These are phyloP conservation scores for Penicillium olsonii DNA, from an alignment of 2,329 filamentous ascomycete species.

Conservation along the genomic window DNA sequence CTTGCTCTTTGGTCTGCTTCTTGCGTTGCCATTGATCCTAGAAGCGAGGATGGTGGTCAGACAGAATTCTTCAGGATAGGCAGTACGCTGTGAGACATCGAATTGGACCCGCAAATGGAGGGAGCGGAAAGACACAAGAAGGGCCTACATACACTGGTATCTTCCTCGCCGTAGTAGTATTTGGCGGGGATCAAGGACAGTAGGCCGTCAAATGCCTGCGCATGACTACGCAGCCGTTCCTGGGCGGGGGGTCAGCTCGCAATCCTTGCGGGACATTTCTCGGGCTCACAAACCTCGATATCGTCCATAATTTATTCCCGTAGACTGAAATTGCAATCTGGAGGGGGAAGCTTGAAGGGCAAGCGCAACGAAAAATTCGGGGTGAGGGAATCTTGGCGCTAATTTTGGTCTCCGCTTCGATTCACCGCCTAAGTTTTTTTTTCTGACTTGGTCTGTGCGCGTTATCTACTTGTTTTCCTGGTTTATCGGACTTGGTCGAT, in stretches of 20 bases:
- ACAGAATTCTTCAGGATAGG: slow-evolving; percentile 9
- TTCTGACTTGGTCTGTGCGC: slow-evolving; percentile 7
- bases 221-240: slow-evolving; percentile 54
- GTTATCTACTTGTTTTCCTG: neutral
- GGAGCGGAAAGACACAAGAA: neutral
- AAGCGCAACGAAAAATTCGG: slow-evolving; percentile 40
- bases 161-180: slow-evolving; percentile 86
- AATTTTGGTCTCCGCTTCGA: slow-evolving; percentile 33
- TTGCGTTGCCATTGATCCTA: slow-evolving; percentile 93
- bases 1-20: slow-evolving; percentile 92
- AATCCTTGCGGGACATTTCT: slow-evolving; percentile 14
- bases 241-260: slow-evolving; percentile 32
- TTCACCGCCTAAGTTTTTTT: slow-evolving; percentile 28
- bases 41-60: slow-evolving; percentile 18
- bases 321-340: slow-evolving; percentile 14
- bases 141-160: slow-evolving; percentile 63
- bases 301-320: slow-evolving; percentile 35
- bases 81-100: slow-evolving; percentile 13
- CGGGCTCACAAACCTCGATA: slow-evolving; percentile 39
- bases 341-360: slow-evolving; percentile 22
- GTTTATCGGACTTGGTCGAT: neutral
- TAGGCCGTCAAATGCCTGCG: slow-evolving; percentile 81
- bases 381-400: slow-evolving; percentile 42
- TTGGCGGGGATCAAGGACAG: slow-evolving; percentile 87
- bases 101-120: slow-evolving; percentile 5